phyloP scores from a whole-genome alignment of 2,329 filamentous ascomycete species.

The Hymenoscyphus salicellus region DNA sequence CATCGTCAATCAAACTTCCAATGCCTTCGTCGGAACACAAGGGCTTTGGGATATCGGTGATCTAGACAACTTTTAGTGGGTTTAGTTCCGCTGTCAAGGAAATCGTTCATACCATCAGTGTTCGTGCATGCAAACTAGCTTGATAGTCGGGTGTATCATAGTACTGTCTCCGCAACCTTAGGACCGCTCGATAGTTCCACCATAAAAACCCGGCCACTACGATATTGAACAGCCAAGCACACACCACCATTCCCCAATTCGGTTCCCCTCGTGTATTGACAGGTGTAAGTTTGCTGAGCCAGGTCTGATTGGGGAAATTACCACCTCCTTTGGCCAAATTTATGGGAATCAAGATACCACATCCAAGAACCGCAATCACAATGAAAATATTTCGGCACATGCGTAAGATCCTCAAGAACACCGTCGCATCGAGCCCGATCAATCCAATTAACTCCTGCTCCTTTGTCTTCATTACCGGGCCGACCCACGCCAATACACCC shows the following conservation, averaged over 20 bases:
- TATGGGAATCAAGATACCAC: constrained; percentile 75
- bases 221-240: constrained; percentile 66
- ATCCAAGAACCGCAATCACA: constrained; percentile 67
- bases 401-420: constrained; percentile 82
- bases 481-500: constrained; percentile 83
- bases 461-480: constrained; percentile 71
- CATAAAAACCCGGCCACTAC: constrained; percentile 79
- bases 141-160: constrained; percentile 88
- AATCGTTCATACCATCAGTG: constrained; percentile 55
- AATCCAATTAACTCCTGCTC: constrained; percentile 76
- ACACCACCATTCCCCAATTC: constrained; percentile 59
- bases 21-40: constrained; percentile 82
- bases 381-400: constrained; percentile 94
- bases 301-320: constrained; percentile 32
- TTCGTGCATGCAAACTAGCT: constrained; percentile 74
- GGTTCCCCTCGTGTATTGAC: constrained; percentile 49
- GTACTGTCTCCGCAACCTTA: constrained; percentile 69
- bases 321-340: constrained; percentile 58
- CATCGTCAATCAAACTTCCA: constrained; percentile 73
- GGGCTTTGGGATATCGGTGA: constrained; percentile 81
- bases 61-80: constrained; percentile 41
- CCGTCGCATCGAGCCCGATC: constrained; percentile 83
- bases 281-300: constrained; percentile 60
- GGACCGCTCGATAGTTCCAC: constrained; percentile 80
- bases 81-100: neutral